These are phyloP conservation scores for Dalechampia spathulata DNA, from an alignment of 441 rosid species.

Conservation along the genomic window DNA sequence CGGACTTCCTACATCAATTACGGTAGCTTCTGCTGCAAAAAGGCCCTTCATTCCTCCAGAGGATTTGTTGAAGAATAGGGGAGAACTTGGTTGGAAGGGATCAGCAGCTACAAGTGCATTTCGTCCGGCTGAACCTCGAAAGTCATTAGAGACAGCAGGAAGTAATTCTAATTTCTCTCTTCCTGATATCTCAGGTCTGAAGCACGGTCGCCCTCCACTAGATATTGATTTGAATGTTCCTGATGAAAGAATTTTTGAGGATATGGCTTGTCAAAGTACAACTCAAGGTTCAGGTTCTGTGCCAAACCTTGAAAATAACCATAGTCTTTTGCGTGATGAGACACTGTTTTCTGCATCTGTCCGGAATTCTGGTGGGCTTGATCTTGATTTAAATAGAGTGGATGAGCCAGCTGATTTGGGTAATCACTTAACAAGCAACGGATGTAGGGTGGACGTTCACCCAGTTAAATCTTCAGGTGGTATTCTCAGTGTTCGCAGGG, in stretches of 20 bases:
- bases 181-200: constrained; percentile 36
- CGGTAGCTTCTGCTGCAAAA: constrained; percentile 92
- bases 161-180: constrained; percentile 26
- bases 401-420: constrained; percentile 56
- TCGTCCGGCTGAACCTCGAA: constrained; percentile 93
- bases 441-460: constrained; percentile 30
- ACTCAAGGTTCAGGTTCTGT: constrained; percentile 27
- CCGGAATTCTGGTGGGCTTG: constrained; percentile 58
- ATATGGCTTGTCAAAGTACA: constrained; percentile 43
- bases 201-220: constrained; percentile 43
- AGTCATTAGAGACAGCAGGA: constrained; percentile 35
- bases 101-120: constrained; percentile 99
- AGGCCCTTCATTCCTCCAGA: constrained; percentile 82
- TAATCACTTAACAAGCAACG: constrained; percentile 30
- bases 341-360: constrained; percentile 26
- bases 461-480: constrained; percentile 29
- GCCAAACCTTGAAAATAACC: constrained; percentile 18
- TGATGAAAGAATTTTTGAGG: constrained; percentile 74
- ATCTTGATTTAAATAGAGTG: constrained; percentile 73
- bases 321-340: constrained; percentile 22
- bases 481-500: constrained; percentile 37
- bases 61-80: constrained; percentile 59
- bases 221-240: constrained; percentile 86
- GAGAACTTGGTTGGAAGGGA: constrained; percentile 90
- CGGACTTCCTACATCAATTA: constrained; percentile 55